phyloP scores from a whole-genome alignment of 2,329 filamentous ascomycete genomes.

The Alternaria infectoria region DNA sequence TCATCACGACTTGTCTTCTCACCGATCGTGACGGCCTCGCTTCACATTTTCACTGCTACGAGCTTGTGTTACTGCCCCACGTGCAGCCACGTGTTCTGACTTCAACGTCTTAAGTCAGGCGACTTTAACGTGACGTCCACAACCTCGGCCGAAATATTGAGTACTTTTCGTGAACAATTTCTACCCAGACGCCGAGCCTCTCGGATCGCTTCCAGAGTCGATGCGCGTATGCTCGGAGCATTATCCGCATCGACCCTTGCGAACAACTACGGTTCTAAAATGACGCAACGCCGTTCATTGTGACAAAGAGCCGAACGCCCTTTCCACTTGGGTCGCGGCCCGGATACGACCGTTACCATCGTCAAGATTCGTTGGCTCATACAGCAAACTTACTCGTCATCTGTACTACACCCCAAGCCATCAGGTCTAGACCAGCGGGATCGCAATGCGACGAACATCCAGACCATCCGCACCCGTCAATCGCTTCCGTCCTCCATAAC shows the following conservation, averaged over 20 bases:
- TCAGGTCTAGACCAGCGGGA: neutral
- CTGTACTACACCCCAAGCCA: neutral
- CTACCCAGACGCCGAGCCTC: neutral
- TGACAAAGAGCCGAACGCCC: no score
- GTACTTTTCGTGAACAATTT: neutral
- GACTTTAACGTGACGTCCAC: neutral
- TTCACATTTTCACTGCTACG: neutral
- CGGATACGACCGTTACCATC: neutral
- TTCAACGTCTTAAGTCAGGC: neutral
- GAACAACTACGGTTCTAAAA: neutral
- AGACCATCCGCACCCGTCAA: neutral
- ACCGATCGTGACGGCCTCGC: neutral
- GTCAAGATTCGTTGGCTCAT: neutral
- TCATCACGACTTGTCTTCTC: no score
- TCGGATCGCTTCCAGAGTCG: neutral
- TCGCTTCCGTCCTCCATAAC: neutral
- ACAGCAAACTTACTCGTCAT: slow-evolving; percentile 6
- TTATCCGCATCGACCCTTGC: neutral
- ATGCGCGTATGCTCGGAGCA: neutral
- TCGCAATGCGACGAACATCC: neutral
- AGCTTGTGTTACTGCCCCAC: neutral
- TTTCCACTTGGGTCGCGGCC: neutral
- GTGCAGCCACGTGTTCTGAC: neutral
- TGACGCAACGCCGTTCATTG: neutral
- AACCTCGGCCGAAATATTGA: neutral